Evolutionary conservation across 2,329 filamentous ascomycete genomes (phyloP), one percentile per base, ranked within the genome.

Genomic region (Hypomyces rosellus): DNA sequence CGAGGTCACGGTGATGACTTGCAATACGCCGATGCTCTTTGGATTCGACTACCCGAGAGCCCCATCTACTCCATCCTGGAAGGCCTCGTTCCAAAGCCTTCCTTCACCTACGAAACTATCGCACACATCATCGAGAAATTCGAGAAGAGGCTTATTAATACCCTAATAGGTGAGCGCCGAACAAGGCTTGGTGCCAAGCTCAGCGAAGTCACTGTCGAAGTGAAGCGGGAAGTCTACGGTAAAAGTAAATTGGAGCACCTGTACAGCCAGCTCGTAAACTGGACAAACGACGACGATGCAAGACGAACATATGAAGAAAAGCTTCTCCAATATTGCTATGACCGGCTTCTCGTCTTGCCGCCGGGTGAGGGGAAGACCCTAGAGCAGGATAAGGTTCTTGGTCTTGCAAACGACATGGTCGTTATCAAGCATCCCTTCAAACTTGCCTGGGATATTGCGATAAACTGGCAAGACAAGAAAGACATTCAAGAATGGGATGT

Each of bases 351-450:
- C 8, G 84, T 88, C 25, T 74, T 89, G 14, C 80, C 85, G 3
- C 54, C 75, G 1, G 82, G 84, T 3, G 65, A 71, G 3, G 73
- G 83, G 51, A 97, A 97, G 68, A 63, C 70, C 1, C 68, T 74
- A 15, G 90, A 95, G 65, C 80, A 88, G 22, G 73, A 82, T 34
- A 84, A 86, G 55, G 85, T 96, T 0, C 70, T 86, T 60, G 85
- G 86, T 53, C 73, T 93, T 47, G 90, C 92, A 1, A 82, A 85
- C 55, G 93, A 92, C 54, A 96, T 99, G 88, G 92, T 99, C 54
- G 88, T 96, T 53, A 93, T 99, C 65, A 91, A 92, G 60, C 90
- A 97, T 59, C 88, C 89, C 0, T 96, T 86, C 69, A 82, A 85
- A 55, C 76, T 95, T 14, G 93, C 93, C 0, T 99, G 95, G 95